Evolutionary conservation across 768 basidiomycete genomes (phyloP), one percentile per base, ranked within the genome.

Genomic region (Mycena filopes): DNA sequence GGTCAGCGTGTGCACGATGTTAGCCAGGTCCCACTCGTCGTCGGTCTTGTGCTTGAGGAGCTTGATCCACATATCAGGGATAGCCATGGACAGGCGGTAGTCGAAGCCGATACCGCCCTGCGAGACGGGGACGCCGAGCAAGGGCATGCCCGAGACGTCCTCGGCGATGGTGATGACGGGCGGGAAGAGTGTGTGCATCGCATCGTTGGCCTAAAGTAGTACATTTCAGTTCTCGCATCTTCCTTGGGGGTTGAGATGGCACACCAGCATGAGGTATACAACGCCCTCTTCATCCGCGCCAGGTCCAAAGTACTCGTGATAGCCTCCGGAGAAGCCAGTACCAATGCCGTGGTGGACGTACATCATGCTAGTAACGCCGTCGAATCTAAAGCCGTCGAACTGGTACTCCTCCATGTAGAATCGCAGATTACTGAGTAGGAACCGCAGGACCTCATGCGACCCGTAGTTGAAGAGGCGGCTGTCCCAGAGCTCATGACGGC

Each of bases 41-140:
- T 99, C 98, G 3, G 78, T 67, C 74, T 87, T 88, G 80, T 99
- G 98, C 76, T 99, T 99, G 70, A 99, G 86, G 28, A 99, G 83
- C 79, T 99, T 99, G 83, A 99, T 99, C 95, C 96, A 99, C 96
- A 97, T 98, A 78, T 99, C 98, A 2, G 98, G 98, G 55, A 99
- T 87, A 23, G 98, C 98, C 98, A 99, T 99, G 29, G 95, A 95
- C 48, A 99, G 83, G 33, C 98, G 92, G 78, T 98, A 99, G 80
- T 99, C 98, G 79, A 99, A 99, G 5, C 97, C 98, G 55, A 99
- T 83, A 16, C 98, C 98, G 48, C 97, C 98, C 63, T 89, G 84
- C 42, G 81, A 72, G 40, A 92, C 90, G 3, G 95, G 89, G 13
- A 87, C 80, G 72, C 97, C 90, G 21, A 99, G 89, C 13, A 98